phyloP scores from a whole-genome alignment of 2,329 filamentous ascomycete genomes.

The Lecanicillium sp. region DNA sequence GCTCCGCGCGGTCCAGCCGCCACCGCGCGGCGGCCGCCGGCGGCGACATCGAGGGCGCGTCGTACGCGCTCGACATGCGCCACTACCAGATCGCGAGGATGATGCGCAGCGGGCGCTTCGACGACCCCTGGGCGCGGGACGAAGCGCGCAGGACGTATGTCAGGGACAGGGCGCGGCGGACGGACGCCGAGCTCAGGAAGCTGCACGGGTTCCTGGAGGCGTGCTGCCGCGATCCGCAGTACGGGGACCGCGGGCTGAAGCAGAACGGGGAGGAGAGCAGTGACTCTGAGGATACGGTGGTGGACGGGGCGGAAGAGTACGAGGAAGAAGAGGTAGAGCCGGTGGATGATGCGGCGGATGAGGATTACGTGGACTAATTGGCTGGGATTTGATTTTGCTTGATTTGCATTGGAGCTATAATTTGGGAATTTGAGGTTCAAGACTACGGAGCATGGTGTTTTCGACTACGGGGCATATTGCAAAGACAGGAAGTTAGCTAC shows the following conservation, averaged over 20 bases:
- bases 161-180: too few relatives aligned
- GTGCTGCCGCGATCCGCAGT: background rate
- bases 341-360: slow-evolving; percentile 7
- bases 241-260: slow-evolving; percentile 1
- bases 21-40: background rate
- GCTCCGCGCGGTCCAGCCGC: background rate
- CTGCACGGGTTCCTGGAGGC: background rate
- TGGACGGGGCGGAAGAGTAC: background rate
- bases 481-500: too few relatives aligned
- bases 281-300: background rate
- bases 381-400: too few relatives aligned
- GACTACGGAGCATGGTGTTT: too few relatives aligned
- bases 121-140: slow-evolving; percentile 20
- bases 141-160: slow-evolving; percentile 17
- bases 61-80: slow-evolving; percentile 16
- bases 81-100: background rate
- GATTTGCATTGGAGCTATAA: too few relatives aligned
- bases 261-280: background rate
- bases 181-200: background rate
- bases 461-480: too few relatives aligned
- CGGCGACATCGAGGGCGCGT: slow-evolving; percentile 13
- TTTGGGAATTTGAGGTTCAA: too few relatives aligned
- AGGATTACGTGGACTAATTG: slow-evolving; percentile 7
- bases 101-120: background rate
- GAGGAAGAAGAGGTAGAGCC: background rate